Base-by-base conservation (phyloP, 2,329 filamentous ascomycete species). In the Xylariales sp. region DNA sequence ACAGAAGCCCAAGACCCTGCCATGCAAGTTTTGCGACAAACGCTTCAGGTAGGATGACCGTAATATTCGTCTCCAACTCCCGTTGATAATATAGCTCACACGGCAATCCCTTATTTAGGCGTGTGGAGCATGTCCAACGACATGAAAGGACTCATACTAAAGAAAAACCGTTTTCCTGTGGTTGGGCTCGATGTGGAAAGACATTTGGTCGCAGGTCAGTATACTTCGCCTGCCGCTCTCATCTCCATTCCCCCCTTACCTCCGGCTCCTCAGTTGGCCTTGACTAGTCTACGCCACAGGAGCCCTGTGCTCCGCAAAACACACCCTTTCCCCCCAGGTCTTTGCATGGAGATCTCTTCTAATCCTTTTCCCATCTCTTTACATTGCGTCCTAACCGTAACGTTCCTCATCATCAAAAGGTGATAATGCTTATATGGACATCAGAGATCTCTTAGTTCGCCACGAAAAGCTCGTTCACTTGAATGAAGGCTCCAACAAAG, bases 381-480 rank as follows among this genome's bases (percentile, higher is more conserved):
- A 48, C 69, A 72, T 45, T 58, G 50, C 63, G 61, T 67, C 60
- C 54, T 30, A 56, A 62, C 59, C 60, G 52, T 66, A 69, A 72
- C 62, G 63, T 68, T 49, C 46, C 53, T 61, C 64, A 52, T 59
- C 54, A 71, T 52, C 48, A 57, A 57, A 66, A 66, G 73, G 76
- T 75, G 75, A 75, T 75, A 74, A 80, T 81, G 80, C 85, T 87
- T 85, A 86, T 81, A 88, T 88, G 86, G 83, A 88, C 80, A 88
- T 87, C 80, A 89, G 87, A 72, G 87, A 89, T 77, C 84, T 90
- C 68, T 83, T 90, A 72, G 86, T 88, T 69, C 84, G 87, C 70
- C 87, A 90, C 79, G 86, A 89, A 80, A 89, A 89, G 79, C 85
- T 89, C 72, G 87, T 89, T 73, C 87, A 90, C 76, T 83, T 88